Percentiles rank a stretch among this genome's conserved stretches.
phyloP scores from a whole-genome alignment of 2,329 filamentous ascomycete species.

The Ascochyta viciae-villosae region DNA sequence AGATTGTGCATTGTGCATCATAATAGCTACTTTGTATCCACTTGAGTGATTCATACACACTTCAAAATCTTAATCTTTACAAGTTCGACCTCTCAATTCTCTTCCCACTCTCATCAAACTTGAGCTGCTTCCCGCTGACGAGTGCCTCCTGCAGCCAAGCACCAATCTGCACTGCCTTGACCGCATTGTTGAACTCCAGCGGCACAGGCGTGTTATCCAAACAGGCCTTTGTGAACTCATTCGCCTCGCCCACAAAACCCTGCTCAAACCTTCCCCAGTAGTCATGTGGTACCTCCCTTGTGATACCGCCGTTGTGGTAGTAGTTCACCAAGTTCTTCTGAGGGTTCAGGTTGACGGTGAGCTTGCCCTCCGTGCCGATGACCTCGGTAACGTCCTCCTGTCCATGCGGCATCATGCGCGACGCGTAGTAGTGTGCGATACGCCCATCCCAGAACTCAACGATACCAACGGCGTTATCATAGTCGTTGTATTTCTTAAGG shows the following conservation, averaged over 20 bases:
- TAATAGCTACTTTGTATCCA: not conserved
- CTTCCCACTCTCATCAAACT: conserved; percentile 36
- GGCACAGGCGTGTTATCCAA: conserved; percentile 49
- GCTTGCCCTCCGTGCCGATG: conserved; percentile 53
- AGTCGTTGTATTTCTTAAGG: conserved; percentile 50
- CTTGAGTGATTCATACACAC: not conserved
- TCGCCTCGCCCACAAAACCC: conserved; percentile 51
- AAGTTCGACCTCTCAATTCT: conserved; percentile 9
- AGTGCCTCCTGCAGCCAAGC: conserved; percentile 64
- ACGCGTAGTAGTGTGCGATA: conserved; percentile 55
- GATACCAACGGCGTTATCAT: conserved; percentile 54
- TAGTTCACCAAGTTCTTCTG: conserved; percentile 45
- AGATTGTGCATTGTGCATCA: not conserved
- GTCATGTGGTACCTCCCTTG: conserved; percentile 47
- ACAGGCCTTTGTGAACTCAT: conserved; percentile 49
- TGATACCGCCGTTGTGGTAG: conserved; percentile 44
- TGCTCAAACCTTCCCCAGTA: conserved; percentile 52
- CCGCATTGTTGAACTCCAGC: conserved; percentile 42
- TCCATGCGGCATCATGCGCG: conserved; percentile 53
- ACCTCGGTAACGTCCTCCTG: conserved; percentile 55
- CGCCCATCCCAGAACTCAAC: conserved; percentile 55
- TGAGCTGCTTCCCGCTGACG: conserved; percentile 62
- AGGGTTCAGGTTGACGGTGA: conserved; percentile 51
- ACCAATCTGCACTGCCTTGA: conserved; percentile 50
- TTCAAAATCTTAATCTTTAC: not conserved